Base-by-base conservation (phyloP, 2,329 filamentous ascomycete species). In the Ascochyta viciae-villosae region DNA sequence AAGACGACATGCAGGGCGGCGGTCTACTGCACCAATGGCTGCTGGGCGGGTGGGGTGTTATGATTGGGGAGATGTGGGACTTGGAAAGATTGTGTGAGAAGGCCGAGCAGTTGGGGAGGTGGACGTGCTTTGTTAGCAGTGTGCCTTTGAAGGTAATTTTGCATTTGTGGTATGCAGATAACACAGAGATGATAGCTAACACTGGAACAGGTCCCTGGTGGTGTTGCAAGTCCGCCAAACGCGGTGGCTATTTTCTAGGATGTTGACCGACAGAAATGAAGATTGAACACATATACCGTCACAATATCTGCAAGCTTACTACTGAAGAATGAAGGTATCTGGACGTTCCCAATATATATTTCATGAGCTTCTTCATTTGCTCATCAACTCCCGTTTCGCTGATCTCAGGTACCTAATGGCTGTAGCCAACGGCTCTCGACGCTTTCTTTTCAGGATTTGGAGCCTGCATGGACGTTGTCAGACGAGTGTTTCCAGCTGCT, bases 41-140 rank as follows among this genome's bases (percentile, higher is more conserved):
- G 34, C 46, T 74, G 0, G 72, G 60, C 24, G 72, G 72, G 13
- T 75, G 72, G 72, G 72, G 71, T 9, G 66, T 75, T 1, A 75
- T 73, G 67, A 74, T 77, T 47, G 74, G 75, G 15, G 74, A 77
- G 60, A 72, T 77, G 74, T 76, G 71, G 57, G 75, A 77, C 61
- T 71, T 89, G 19, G 81, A 84, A 54, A 76, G 70, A 10, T 70
- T 88, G 41, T 79, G 82, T 3, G 77, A 74, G 33, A 78, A 82
- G 44, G 85, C 84, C 62, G 85, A 82, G 61, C 77, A 78, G 64
- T 72, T 80, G 66, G 76, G 78, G 31, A 74, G 82, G 24, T 87
- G 82, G 67, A 84, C 78, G 2, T 89, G 88, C 64, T 81, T 89
- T 72, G 77, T 89, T 6, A 85, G 82, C 0, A 87, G 85, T 61